A percentile compares a stretch with the other conserved stretches of the same genome.
phyloP scores from a whole-genome alignment of 2,329 filamentous ascomycete genomes.

The Epichloe elymi region DNA sequence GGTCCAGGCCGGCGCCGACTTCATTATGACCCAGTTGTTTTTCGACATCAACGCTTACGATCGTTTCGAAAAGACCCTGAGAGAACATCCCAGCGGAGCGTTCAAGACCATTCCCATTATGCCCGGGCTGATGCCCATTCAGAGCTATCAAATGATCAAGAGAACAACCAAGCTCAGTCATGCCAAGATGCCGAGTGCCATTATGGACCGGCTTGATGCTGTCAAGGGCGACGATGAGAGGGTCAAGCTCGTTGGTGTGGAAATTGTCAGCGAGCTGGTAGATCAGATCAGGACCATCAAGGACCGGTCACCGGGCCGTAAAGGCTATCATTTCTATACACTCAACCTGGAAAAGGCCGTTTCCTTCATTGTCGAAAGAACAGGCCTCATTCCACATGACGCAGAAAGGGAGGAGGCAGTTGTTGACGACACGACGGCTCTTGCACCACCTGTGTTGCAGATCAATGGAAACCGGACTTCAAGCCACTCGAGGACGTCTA shows the following conservation, averaged over 20 bases:
- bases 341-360: conserved; percentile 94
- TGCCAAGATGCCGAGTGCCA: conserved; percentile 59
- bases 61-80: conserved; percentile 61
- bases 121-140: conserved; percentile 92
- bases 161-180: conserved; percentile 91
- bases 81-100: conserved; percentile 68
- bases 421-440: conserved; percentile 26
- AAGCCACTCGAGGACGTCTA: conserved; percentile 27
- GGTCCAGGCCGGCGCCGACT: conserved; percentile 81
- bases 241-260: conserved; percentile 67
- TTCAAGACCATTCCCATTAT: conserved; percentile 86
- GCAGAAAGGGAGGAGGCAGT: conserved; percentile 40
- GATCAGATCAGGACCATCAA: conserved; percentile 59
- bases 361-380: conserved; percentile 79
- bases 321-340: conserved; percentile 95
- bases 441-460: conserved; percentile 18
- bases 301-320: conserved; percentile 41
- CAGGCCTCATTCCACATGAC: conserved; percentile 61
- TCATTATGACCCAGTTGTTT: conserved; percentile 97
- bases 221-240: conserved; percentile 70
- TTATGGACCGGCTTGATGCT: conserved; percentile 57
- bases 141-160: conserved; percentile 92
- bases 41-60: conserved; percentile 80
- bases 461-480: conserved; percentile 35
- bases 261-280: conserved; percentile 75